A percentile compares a stretch with the other conserved stretches of the same genome.
Conservation (phyloP, 2,329 filamentous ascomycete species). For the Berkeleyomyces basicola region DNA sequence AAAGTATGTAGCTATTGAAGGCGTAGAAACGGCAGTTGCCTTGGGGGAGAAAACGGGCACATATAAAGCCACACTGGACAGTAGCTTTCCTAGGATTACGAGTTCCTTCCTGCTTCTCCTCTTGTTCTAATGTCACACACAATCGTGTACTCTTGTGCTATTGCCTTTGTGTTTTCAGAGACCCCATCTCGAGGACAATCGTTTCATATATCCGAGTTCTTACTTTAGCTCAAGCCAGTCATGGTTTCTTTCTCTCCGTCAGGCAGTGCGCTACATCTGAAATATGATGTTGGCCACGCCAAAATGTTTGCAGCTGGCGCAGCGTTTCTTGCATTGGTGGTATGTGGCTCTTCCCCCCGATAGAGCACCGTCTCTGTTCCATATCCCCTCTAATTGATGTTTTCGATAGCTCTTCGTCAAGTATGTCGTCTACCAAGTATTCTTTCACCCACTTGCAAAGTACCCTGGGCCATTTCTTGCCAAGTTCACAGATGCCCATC, state of each 20-base stretch:
- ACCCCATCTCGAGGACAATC: no score
- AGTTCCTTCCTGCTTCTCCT: not conserved
- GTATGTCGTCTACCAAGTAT: conserved; percentile 38
- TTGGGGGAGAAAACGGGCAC: no score
- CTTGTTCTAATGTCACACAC: not conserved
- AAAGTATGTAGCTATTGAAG: not conserved
- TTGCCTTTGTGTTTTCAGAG: not conserved
- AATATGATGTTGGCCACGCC: not conserved
- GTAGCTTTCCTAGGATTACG: not conserved
- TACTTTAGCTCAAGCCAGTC: not conserved
- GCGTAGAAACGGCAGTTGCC: not conserved
- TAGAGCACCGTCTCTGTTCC: not conserved
- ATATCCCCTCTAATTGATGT: not conserved
- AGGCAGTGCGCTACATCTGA: not conserved
- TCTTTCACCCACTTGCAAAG: conserved; percentile 46
- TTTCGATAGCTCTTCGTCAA: conserved; percentile 15
- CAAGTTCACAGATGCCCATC: conserved; percentile 46
- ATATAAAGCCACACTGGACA: no score
- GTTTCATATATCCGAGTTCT: not conserved
- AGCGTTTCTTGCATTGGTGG: not conserved
- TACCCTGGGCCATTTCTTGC: conserved; percentile 49
- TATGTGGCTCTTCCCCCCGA: not conserved
- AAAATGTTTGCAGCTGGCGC: not conserved
- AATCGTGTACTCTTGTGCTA: not conserved
- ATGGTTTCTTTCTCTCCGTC: not conserved